phyloP scores from a whole-genome alignment of 192 early-diverging fungal species.

The Linnemannia zychae region DNA sequence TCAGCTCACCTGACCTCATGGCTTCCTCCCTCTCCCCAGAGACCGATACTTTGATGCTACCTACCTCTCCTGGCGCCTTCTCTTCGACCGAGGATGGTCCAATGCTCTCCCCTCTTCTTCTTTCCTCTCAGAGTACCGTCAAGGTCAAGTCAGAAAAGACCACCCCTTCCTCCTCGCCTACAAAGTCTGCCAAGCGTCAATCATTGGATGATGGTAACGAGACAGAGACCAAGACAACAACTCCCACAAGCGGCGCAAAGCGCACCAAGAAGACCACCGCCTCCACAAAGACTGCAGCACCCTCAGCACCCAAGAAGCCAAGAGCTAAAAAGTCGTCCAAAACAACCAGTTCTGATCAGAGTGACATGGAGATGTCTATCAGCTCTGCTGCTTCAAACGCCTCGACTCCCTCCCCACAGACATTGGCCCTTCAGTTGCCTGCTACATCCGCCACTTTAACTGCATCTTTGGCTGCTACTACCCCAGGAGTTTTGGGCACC shows the following conservation, averaged over 20 bases:
- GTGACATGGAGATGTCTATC: constrained; percentile 51
- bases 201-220: constrained; percentile 45
- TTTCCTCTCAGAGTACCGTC: constrained; percentile 13
- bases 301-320: constrained; percentile 45
- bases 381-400: constrained; percentile 29
- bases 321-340: constrained; percentile 48
- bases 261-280: constrained; percentile 40
- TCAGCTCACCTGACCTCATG: constrained; percentile 51
- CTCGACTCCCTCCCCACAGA: constrained; percentile 47
- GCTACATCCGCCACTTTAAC: background rate
- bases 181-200: constrained; percentile 44
- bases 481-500: background rate
- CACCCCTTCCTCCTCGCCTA: background rate
- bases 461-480: background rate
- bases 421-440: constrained; percentile 29
- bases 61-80: constrained; percentile 43
- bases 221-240: constrained; percentile 18
- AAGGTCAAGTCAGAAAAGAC: constrained; percentile 49
- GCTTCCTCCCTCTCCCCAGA: constrained; percentile 44
- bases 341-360: constrained; percentile 39
- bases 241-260: constrained; percentile 37
- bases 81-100: constrained; percentile 37
- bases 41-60: constrained; percentile 42
- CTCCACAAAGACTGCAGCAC: constrained; percentile 11
- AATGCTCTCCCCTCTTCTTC: constrained; percentile 36